Conservation (phyloP, 495 filamentous ascomycete species). For the Haplographium delicatum region DNA sequence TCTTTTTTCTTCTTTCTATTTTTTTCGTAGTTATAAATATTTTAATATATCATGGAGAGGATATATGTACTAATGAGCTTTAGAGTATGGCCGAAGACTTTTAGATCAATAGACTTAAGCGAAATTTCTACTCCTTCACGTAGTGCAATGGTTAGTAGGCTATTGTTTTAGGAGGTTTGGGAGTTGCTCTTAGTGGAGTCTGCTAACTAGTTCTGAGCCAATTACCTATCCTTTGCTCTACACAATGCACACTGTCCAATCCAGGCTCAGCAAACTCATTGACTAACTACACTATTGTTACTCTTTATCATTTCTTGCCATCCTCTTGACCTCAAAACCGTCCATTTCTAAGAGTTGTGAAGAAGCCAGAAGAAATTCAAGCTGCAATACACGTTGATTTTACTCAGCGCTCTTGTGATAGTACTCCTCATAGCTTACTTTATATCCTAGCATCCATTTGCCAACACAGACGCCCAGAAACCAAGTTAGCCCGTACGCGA, state of each 20-base stretch:
- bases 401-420: not conserved
- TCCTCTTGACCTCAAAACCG: no score
- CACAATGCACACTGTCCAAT: not conserved
- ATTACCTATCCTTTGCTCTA: not conserved
- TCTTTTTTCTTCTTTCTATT: no score
- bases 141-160: not conserved
- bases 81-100: no score
- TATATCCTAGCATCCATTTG: not conserved
- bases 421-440: not conserved
- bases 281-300: no score
- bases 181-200: not conserved
- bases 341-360: not conserved
- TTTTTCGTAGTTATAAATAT: no score
- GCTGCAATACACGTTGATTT: not conserved
- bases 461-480: not conserved
- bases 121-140: not conserved
- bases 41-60: no score
- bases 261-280: not conserved
- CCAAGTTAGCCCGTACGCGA: not conserved
- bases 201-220: not conserved
- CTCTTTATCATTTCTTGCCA: no score
- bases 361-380: not conserved
- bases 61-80: no score
- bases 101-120: no score
- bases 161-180: not conserved